Evolutionary conservation across 352 stramenopile species (phyloP).

Genomic region (Phytophthora sojae): DNA sequence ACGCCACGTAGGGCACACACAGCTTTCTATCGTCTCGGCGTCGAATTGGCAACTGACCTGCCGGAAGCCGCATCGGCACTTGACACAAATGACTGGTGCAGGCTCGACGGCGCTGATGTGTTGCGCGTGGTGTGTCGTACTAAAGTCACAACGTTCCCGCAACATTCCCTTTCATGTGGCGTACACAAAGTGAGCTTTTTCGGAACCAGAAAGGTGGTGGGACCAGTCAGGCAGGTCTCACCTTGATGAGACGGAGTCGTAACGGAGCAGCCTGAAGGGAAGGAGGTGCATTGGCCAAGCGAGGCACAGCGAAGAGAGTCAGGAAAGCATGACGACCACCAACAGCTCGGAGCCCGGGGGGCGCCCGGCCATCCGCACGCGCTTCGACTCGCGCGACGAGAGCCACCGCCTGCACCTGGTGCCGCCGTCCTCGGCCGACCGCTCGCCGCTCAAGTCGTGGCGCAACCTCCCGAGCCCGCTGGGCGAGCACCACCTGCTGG

Average conservation of each 20-base stretch:
- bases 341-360: background rate
- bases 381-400: slow-evolving; percentile 72
- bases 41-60: slow-evolving; percentile 33
- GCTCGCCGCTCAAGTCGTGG: slow-evolving; percentile 80
- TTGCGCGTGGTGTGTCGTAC: background rate
- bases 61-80: background rate
- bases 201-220: background rate
- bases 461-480: slow-evolving; percentile 69
- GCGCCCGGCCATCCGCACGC: slow-evolving; percentile 55
- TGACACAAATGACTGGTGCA: slow-evolving; percentile 42
- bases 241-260: background rate
- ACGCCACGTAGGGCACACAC: slow-evolving; percentile 6
- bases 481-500: slow-evolving; percentile 55
- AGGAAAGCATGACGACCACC: background rate
- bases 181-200: background rate
- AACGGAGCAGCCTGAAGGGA: background rate
- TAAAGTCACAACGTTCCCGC: background rate
- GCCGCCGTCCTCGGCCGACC: slow-evolving; percentile 76
- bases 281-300: background rate
- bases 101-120: background rate
- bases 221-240: background rate
- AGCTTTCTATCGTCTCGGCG: background rate
- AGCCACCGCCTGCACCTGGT: slow-evolving; percentile 62
- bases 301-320: background rate
- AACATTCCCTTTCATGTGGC: background rate